These are phyloP conservation scores for Neurospora sp. DNA, from an alignment of 495 filamentous ascomycete species.

Conservation along the genomic window DNA sequence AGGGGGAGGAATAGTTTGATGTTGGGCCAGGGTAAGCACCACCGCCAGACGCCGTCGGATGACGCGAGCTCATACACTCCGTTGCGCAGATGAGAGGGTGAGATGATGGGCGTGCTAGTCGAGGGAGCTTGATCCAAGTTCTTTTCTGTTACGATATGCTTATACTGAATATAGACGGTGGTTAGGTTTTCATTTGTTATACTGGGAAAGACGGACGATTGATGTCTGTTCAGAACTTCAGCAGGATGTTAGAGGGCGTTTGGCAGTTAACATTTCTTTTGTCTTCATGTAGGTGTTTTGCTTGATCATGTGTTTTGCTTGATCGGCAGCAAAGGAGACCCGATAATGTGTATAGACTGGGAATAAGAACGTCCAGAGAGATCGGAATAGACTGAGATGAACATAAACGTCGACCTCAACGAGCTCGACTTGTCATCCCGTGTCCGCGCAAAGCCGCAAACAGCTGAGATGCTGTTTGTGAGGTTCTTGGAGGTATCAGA, in stretches of 20 bases:
- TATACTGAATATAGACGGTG: background rate
- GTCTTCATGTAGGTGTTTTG: background rate
- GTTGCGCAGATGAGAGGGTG: background rate
- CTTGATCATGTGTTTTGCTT: no score
- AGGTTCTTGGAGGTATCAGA: background rate
- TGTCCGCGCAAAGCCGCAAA: no score
- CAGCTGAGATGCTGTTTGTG: background rate
- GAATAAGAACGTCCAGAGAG: background rate
- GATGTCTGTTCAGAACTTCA: background rate
- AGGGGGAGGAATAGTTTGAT: background rate
- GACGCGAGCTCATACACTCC: background rate
- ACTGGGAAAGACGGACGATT: background rate
- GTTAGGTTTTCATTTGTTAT: background rate
- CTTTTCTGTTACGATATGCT: fast-evolving
- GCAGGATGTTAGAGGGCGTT: background rate
- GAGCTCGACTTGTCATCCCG: no score
- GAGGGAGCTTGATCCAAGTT: background rate
- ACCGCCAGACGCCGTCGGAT: background rate
- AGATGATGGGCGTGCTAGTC: background rate
- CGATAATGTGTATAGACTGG: background rate
- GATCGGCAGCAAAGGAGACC: background rate
- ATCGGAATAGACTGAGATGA: background rate
- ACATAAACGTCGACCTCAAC: background rate
- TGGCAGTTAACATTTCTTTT: background rate
- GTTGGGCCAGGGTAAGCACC: background rate